Evolutionary conservation across 257 asterid genomes (phyloP), one percentile per base, ranked within the genome.

Genomic region (Fraxinus americana): DNA sequence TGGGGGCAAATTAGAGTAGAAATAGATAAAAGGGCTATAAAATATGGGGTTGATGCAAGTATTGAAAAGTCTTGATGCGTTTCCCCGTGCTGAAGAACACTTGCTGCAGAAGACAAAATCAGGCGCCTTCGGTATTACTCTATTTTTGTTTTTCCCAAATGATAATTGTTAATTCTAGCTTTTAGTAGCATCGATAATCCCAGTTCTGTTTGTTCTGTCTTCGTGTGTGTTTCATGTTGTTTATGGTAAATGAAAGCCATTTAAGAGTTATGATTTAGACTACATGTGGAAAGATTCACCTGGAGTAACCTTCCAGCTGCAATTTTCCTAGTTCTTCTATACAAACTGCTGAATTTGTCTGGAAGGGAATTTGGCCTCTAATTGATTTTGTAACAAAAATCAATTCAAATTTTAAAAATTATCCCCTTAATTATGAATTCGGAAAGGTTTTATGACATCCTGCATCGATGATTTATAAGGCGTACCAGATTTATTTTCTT

Each of bases 41-140:
- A 43, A 11, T 83, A 95, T 91, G 99, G 98, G 97, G 70, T 85
- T 93, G 77, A 95, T 85, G 87, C 97, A 91, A 87, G 88, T 88
- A 4, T 80, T 95, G 52, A 90, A 73, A 82, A 91, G 88, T 82
- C 81, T 95, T 83, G 97, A 95, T 82, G 99, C 99, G 23, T 95
- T 95, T 82, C 99, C 99, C 2, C 96, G 98, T 27, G 92, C 99
- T 5, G 99, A 95, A 73, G 99, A 93, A 65, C 99, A 95, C 81
- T 85, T 95, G 88, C 82, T 95, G 85, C 95, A 81, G 88, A 90
- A 93, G 85, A 95, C 99, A 29, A 91, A 91, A 87, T 90, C 97
- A 19, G 99, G 99, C 74, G 99, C 99, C 81, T 77, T 93, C 61
- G 99, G 99, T 95, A 88, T 74, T 77, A 48, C 10, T 63, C 70